phyloP scores from a whole-genome alignment of 2,329 filamentous ascomycete species.

The Colletotrichum gloeosporioides region DNA sequence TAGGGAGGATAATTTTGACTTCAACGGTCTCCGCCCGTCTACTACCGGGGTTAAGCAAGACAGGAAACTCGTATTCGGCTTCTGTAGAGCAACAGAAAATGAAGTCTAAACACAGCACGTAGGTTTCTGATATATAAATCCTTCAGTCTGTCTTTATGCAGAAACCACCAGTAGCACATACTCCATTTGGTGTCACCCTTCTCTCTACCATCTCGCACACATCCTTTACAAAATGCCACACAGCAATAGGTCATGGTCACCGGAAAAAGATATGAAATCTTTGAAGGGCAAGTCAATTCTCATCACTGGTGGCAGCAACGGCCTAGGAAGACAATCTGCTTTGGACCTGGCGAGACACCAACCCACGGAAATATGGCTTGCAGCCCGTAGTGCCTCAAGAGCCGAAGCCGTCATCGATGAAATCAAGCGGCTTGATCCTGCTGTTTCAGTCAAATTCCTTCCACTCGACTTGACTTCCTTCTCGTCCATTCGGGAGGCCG shows the following conservation, averaged over 20 bases:
- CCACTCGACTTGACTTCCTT: constrained; percentile 50
- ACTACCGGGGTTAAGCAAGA: not conserved
- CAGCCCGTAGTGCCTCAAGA: constrained; percentile 48
- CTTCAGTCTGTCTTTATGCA: accelerated
- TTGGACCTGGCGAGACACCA: constrained; percentile 36
- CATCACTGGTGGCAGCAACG: constrained; percentile 47
- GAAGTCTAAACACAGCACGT: not conserved
- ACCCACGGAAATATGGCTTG: constrained; percentile 59
- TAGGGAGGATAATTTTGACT: not conserved
- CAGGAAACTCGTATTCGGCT: not conserved
- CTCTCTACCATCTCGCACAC: not conserved
- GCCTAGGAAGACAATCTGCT: not conserved
- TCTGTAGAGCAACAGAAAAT: not conserved
- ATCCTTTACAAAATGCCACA: not conserved
- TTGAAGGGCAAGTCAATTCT: constrained; percentile 54
- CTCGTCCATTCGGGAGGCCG: constrained; percentile 44
- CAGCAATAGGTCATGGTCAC: not conserved
- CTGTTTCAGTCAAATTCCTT: constrained; percentile 31
- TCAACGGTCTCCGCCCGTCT: not conserved
- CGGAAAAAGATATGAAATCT: constrained; percentile 39
- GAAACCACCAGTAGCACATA: not conserved
- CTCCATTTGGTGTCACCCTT: not conserved
- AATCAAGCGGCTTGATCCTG: constrained; percentile 30
- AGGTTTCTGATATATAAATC: not conserved
- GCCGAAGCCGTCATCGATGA: constrained; percentile 39